phyloP scores from a whole-genome alignment of 805 yeast genomes.

The Zygosaccharomyces lentus region DNA sequence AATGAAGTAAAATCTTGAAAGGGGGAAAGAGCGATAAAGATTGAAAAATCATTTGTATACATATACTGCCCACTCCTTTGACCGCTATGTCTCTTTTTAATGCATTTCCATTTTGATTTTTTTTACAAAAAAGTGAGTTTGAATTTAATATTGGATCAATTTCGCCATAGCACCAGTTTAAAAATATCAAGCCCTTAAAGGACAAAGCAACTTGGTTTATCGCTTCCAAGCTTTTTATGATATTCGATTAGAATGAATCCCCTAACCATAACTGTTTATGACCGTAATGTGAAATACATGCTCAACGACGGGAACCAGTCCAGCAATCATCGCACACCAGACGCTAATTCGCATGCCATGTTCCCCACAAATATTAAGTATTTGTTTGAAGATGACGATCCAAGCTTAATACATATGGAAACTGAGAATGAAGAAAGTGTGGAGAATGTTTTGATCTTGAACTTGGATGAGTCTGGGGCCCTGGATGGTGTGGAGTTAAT shows the following conservation, averaged over 20 bases:
- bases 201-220: too few species aligned
- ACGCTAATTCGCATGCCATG: slow-evolving; percentile 15
- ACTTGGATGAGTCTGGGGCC: slow-evolving; percentile 19
- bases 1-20: too few species aligned
- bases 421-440: slow-evolving; percentile 14
- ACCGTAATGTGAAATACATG: slow-evolving; percentile 21
- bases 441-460: slow-evolving; percentile 29
- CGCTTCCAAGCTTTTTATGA: too few species aligned
- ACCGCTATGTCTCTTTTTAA: too few species aligned
- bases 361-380: slow-evolving; percentile 31
- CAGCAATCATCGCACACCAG: slow-evolving; percentile 13
- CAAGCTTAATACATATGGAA: slow-evolving; percentile 5
- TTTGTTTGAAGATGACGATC: slow-evolving; percentile 33
- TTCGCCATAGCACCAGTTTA: too few species aligned
- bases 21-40: too few species aligned
- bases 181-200: too few species aligned
- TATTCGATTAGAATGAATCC: slow-evolving; percentile 13
- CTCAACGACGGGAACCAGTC: slow-evolving; percentile 9
- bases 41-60: too few species aligned
- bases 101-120: too few species aligned
- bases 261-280: slow-evolving; percentile 21
- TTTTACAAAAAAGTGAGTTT: too few species aligned
- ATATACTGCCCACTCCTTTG: too few species aligned
- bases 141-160: too few species aligned
- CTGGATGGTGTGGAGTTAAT: slow-evolving; percentile 24